Conservation (phyloP, 1,284 basidiomycete species). For the Lentinula novae-zelandiae region DNA sequence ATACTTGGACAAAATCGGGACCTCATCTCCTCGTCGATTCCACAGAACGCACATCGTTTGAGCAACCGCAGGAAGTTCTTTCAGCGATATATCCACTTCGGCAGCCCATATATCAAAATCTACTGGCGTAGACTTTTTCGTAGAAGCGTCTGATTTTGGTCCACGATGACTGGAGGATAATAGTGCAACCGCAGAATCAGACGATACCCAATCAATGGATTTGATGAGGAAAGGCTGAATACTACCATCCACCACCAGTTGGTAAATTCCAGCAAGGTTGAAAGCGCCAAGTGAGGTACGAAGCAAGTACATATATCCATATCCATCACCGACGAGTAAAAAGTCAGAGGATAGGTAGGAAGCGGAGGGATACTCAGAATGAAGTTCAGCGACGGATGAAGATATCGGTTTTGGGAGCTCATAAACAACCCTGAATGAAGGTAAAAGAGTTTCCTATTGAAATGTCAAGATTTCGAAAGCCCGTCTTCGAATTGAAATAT, state of each 20-base stretch:
- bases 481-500: conserved; percentile 16
- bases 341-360: conserved; percentile 48
- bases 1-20: conserved; percentile 64
- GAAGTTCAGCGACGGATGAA: conserved; percentile 29
- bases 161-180: conserved; percentile 54
- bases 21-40: conserved; percentile 66
- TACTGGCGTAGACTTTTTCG: conserved; percentile 21
- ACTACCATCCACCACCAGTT: conserved; percentile 42
- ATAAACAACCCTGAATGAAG: conserved; percentile 55
- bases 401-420: conserved; percentile 54
- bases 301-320: conserved; percentile 64
- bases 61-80: neutral
- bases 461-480: conserved; percentile 15
- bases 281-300: conserved; percentile 34
- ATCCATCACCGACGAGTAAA: conserved; percentile 71
- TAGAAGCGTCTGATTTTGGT: conserved; percentile 10
- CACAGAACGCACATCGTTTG: conserved; percentile 51
- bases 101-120: conserved; percentile 66
- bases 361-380: conserved; percentile 75
- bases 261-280: conserved; percentile 52
- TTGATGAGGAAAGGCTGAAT: conserved; percentile 60
- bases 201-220: conserved; percentile 33
- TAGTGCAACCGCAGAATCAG: conserved; percentile 40
- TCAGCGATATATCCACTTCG: conserved; percentile 40
- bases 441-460: conserved; percentile 48